These are phyloP conservation scores for Kalmanozyma brasiliensis DNA, from an alignment of 1,284 basidiomycete species.

Conservation along the genomic window DNA sequence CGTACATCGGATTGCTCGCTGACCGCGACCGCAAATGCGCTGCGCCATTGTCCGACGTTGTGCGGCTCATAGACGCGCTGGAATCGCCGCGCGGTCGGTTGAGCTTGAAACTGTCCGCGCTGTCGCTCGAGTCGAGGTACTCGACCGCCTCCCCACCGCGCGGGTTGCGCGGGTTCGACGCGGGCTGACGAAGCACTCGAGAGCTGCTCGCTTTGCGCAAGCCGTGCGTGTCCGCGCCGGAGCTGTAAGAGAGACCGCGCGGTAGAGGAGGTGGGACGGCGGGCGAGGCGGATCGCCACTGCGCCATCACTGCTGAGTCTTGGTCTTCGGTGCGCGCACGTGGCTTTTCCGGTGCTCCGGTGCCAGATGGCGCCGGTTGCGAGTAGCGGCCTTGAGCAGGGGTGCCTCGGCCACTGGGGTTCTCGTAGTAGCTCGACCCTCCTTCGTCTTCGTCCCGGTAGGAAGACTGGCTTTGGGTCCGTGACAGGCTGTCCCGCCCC, in stretches of 20 bases:
- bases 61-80: constrained; percentile 40
- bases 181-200: constrained; percentile 49
- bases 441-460: constrained; percentile 44
- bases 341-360: constrained; percentile 42
- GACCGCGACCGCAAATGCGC: constrained; percentile 46
- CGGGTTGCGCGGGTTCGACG: constrained; percentile 7
- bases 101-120: constrained; percentile 1
- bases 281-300: constrained; percentile 61
- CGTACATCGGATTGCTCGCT: constrained; percentile 50
- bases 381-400: constrained; percentile 50
- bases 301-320: constrained; percentile 53
- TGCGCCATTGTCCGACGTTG: constrained; percentile 37
- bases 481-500: no score
- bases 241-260: constrained; percentile 39
- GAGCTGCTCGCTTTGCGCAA: constrained; percentile 57
- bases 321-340: constrained; percentile 61
- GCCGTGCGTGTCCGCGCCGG: constrained; percentile 41
- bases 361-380: constrained; percentile 50
- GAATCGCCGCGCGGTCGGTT: constrained; percentile 33
- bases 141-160: constrained; percentile 45
- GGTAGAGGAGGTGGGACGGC: constrained; percentile 51
- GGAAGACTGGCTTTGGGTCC: constrained; percentile 49
- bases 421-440: constrained; percentile 34
- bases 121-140: constrained; percentile 28
- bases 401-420: constrained; percentile 43